Evolutionary conservation across 2,329 filamentous ascomycete genomes (phyloP).

Genomic region (Dactylellina leptospora): DNA sequence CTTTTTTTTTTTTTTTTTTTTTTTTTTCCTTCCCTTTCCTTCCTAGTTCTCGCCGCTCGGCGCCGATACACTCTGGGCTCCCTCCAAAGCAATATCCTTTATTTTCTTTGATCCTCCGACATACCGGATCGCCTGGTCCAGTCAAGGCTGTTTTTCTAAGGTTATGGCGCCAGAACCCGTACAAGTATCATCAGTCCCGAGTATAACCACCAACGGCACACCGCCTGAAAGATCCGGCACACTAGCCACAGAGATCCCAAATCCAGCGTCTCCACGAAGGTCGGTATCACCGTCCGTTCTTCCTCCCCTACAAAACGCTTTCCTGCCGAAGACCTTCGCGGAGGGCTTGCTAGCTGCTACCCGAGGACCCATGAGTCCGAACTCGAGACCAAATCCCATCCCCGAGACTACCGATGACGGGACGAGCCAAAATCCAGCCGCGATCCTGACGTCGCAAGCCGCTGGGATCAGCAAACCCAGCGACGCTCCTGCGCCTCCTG

Average conservation of each 20-base stretch:
- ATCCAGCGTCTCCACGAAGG: slow-evolving; percentile 49
- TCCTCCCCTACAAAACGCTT: slow-evolving; percentile 37
- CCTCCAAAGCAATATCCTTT: not conserved
- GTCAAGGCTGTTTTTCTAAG: slow-evolving; percentile 15
- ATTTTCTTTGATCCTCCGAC: not conserved
- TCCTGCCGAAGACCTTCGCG: slow-evolving; percentile 32
- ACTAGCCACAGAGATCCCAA: slow-evolving; percentile 49
- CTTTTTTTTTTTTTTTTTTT: not conserved
- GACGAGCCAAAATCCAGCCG: slow-evolving; percentile 47
- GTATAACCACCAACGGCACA: slow-evolving; percentile 53
- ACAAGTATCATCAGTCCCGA: slow-evolving; percentile 49
- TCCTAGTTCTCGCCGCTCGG: not conserved
- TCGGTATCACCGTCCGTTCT: slow-evolving; percentile 44
- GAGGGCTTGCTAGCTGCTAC: slow-evolving; percentile 38
- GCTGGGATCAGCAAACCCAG: slow-evolving; percentile 27
- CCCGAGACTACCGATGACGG: slow-evolving; percentile 35
- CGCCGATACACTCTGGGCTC: not conserved
- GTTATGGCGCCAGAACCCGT: slow-evolving; percentile 53
- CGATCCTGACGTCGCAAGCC: slow-evolving; percentile 43
- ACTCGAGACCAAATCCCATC: slow-evolving; percentile 20
- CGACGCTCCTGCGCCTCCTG: slow-evolving; percentile 38
- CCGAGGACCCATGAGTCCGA: slow-evolving; percentile 39
- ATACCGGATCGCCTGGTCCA: not conserved
- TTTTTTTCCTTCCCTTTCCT: not conserved
- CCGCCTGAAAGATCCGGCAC: slow-evolving; percentile 49